Percentiles rank a stretch among this genome's conserved stretches.
Conservation (phyloP, 352 stramenopile genomes). For the Aphanomyces astaci region DNA sequence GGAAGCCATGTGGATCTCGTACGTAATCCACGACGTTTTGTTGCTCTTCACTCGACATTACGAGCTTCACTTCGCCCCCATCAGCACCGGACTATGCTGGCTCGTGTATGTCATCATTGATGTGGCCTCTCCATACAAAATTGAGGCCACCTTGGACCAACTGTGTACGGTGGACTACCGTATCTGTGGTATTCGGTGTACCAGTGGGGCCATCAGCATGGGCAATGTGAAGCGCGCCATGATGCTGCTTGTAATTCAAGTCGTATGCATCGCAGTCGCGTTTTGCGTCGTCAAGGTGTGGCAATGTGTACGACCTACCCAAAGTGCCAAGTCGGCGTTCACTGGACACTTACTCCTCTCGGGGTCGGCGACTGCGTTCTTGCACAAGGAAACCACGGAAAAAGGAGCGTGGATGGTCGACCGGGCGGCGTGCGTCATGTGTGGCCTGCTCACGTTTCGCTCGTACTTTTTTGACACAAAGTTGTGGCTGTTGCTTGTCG, state of each 20-base stretch:
- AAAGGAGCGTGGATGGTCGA: background rate
- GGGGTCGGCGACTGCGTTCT: background rate
- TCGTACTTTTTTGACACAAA: background rate
- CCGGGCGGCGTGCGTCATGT: background rate
- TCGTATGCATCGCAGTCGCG: background rate
- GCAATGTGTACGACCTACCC: background rate
- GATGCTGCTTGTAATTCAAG: background rate
- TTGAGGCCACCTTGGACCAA: background rate
- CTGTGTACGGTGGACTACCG: background rate
- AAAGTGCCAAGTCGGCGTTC: background rate
- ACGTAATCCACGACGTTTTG: constrained; percentile 11
- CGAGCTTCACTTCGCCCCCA: background rate
- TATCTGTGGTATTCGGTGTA: background rate
- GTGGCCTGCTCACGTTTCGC: background rate
- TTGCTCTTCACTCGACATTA: background rate
- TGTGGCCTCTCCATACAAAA: background rate
- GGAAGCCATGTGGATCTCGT: constrained; percentile 12
- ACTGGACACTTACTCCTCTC: background rate
- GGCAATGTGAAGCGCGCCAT: background rate
- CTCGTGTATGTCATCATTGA: background rate
- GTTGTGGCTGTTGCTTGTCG: background rate
- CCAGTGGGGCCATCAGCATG: background rate
- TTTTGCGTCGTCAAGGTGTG: background rate
- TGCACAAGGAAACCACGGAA: background rate
- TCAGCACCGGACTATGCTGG: background rate